Conservation (phyloP, 192 early-diverging fungal genomes). For the Coemansia guatemalensis region DNA sequence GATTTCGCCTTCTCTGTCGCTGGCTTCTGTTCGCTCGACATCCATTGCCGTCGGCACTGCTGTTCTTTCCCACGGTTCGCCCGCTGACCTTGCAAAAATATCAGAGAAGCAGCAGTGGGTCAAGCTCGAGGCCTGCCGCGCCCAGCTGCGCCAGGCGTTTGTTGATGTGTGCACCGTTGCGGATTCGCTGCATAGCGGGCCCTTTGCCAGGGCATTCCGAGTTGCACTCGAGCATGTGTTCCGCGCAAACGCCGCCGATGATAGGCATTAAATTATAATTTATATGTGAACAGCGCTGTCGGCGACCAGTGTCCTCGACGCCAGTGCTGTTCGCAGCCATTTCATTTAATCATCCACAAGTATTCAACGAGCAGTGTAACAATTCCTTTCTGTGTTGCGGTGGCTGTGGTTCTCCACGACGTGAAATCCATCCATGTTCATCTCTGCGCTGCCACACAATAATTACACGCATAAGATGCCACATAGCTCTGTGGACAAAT, state of each 20-base stretch:
- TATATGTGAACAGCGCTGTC: background rate
- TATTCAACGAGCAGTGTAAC: background rate
- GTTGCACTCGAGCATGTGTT: conserved; percentile 60
- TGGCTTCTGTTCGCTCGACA: conserved; percentile 5
- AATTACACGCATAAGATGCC: too few species aligned
- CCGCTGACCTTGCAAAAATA: background rate
- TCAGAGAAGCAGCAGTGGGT: conserved; percentile 4
- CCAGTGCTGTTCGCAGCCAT: background rate
- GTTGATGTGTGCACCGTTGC: conserved; percentile 56
- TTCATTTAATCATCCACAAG: background rate
- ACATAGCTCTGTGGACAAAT: too few species aligned
- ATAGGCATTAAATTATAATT: conserved; percentile 1
- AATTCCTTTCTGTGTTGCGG: background rate
- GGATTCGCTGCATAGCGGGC: conserved; percentile 59
- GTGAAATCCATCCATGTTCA: background rate
- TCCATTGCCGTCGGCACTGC: background rate
- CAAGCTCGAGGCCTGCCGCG: conserved; percentile 9
- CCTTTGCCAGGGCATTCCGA: conserved; percentile 58
- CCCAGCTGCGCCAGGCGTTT: conserved; percentile 34
- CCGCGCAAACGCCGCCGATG: conserved; percentile 49
- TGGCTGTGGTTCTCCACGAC: background rate
- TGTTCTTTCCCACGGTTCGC: background rate
- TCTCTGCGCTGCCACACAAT: too few species aligned
- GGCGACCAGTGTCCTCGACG: background rate
- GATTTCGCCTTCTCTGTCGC: conserved; percentile 11